Evolutionary conservation across 169 alveolate genomes (phyloP).

Genomic region (Plasmodium billcollinsi): DNA sequence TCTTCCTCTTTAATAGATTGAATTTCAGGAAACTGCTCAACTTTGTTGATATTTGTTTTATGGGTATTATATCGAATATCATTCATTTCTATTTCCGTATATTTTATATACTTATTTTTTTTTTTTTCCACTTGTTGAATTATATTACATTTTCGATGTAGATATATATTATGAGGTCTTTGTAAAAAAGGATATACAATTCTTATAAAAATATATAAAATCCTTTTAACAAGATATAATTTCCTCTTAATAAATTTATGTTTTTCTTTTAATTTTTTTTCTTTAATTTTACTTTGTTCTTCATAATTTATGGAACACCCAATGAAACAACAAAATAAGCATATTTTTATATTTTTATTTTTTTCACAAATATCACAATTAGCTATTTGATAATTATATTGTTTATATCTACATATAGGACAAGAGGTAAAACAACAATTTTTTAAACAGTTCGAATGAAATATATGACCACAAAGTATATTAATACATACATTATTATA

Average conservation of each 20-base stretch:
- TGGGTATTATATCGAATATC: no score
- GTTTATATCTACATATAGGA: slow-evolving; percentile 67
- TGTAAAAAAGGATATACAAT: slow-evolving; percentile 13
- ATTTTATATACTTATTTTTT: no score
- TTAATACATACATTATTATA: slow-evolving; percentile 58
- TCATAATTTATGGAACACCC: slow-evolving; percentile 71
- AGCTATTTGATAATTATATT: slow-evolving; percentile 69
- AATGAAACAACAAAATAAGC: slow-evolving; percentile 63
- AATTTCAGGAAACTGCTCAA: no score
- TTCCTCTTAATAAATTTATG: slow-evolving; percentile 29
- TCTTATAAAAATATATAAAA: slow-evolving; percentile 14
- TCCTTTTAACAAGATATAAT: slow-evolving; percentile 9
- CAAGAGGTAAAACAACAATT: slow-evolving; percentile 67
- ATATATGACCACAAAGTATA: slow-evolving; percentile 58
- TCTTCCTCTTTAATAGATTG: no score
- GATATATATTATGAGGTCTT: not conserved
- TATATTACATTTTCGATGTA: not conserved
- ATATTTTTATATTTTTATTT: slow-evolving; percentile 38
- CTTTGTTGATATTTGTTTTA: no score
- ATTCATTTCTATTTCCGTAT: no score
- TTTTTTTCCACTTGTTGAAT: no score
- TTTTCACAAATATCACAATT: slow-evolving; percentile 64
- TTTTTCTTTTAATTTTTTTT: slow-evolving; percentile 35
- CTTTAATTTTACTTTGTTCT: slow-evolving; percentile 12
- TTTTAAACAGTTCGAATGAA: slow-evolving; percentile 64